Percentiles rank a stretch among this genome's conserved stretches.
These are phyloP conservation scores for Leersia perrieri DNA, from an alignment of 176 grass and related monocot genomes.

Conservation along the genomic window DNA sequence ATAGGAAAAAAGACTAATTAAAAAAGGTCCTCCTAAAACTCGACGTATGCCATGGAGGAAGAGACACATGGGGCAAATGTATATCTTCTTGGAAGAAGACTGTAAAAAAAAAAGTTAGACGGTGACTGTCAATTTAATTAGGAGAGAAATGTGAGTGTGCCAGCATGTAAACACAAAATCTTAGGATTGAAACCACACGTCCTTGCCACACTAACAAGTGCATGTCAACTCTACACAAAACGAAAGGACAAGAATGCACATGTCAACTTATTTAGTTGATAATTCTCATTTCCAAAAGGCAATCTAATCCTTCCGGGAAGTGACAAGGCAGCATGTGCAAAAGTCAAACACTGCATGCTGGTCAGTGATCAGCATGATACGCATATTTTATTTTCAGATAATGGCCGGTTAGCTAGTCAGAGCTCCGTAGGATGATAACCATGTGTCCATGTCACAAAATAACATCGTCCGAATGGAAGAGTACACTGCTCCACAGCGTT, in stretches of 20 bases:
- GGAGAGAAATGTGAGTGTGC: no score
- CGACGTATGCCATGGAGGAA: neutral
- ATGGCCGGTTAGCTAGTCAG: neutral
- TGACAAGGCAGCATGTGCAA: neutral
- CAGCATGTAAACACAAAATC: no score
- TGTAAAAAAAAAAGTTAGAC: no score
- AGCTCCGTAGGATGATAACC: neutral
- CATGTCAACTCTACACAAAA: no score
- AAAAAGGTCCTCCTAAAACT: no score
- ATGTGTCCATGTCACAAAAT: neutral
- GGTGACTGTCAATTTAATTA: no score
- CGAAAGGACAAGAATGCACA: neutral
- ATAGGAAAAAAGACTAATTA: no score
- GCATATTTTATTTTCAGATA: neutral
- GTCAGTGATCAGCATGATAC: neutral
- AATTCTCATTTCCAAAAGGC: neutral
- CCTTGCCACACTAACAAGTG: no score
- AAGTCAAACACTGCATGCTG: neutral
- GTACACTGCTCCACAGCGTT: neutral
- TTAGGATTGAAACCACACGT: no score
- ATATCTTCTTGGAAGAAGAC: neutral
- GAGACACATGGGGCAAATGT: neutral
- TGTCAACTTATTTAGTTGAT: constrained; percentile 12
- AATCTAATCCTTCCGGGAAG: neutral
- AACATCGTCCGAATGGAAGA: constrained; percentile 16